These are phyloP conservation scores for Tylopilus cervinicoccineus DNA, from an alignment of 768 basidiomycete species.

Conservation along the genomic window DNA sequence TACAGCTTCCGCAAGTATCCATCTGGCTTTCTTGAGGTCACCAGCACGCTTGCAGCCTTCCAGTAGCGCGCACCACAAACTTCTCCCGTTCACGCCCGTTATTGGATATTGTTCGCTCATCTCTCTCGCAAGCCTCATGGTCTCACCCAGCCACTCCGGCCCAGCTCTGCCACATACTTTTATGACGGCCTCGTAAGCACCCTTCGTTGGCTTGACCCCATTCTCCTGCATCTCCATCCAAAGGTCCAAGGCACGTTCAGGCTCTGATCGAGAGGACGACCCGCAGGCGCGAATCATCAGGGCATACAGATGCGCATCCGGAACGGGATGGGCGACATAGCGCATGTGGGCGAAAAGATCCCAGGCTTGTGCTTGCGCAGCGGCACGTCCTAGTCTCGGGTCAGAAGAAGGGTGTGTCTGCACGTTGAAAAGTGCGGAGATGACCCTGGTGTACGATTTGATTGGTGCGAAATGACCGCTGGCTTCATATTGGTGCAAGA, in stretches of 20 bases:
- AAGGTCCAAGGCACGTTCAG: conserved; percentile 88
- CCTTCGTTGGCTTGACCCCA: conserved; percentile 55
- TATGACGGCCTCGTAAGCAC: conserved; percentile 80
- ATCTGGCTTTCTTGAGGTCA: conserved; percentile 77
- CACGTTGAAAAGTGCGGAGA: conserved; percentile 52
- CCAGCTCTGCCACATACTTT: conserved; percentile 73
- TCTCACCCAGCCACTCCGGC: conserved; percentile 69
- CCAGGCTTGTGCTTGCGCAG: conserved; percentile 79
- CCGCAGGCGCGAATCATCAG: conserved; percentile 89
- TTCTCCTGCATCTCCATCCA: conserved; percentile 92
- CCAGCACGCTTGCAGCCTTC: conserved; percentile 87
- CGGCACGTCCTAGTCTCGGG: conserved; percentile 31
- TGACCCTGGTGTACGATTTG: conserved; percentile 67
- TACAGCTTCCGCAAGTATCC: conserved; percentile 85
- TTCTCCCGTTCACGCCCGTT: conserved; percentile 34
- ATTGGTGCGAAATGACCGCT: conserved; percentile 62
- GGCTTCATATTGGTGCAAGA: conserved; percentile 72
- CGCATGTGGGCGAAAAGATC: conserved; percentile 96
- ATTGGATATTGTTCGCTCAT: conserved; percentile 74
- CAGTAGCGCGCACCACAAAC: conserved; percentile 79
- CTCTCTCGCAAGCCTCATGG: conserved; percentile 77
- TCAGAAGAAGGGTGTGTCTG: conserved; percentile 29
- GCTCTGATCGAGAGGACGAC: conserved; percentile 57
- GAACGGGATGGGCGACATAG: conserved; percentile 84
- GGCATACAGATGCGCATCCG: conserved; percentile 68